Evolutionary conservation across 176 grass and related monocot genomes (phyloP).

Genomic region (Themeda triandra): DNA sequence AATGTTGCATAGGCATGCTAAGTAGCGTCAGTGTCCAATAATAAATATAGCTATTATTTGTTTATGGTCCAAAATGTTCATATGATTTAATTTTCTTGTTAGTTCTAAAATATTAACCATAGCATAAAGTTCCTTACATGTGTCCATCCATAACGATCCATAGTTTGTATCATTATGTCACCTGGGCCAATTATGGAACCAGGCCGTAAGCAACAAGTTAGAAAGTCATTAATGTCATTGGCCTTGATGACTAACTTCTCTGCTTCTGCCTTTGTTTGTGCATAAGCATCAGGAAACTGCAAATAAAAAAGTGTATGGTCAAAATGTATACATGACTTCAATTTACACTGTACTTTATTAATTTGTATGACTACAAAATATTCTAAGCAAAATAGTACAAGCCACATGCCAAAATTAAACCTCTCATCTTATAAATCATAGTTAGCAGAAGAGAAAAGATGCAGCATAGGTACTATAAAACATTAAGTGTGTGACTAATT

Average conservation of each 20-base stretch:
- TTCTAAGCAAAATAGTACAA: not conserved
- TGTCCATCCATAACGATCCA: not conserved
- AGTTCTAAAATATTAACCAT: not conserved
- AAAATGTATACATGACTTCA: not conserved
- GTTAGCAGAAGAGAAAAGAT: not conserved
- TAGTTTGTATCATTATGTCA: constrained; percentile 20
- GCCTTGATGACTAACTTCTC: constrained; percentile 62
- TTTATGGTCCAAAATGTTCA: not conserved
- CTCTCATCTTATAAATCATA: not conserved
- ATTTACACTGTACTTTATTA: not conserved
- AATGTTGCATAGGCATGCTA: not conserved
- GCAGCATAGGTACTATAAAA: not conserved
- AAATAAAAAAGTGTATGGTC: not conserved
- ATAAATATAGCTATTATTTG: not conserved
- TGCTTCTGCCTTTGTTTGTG: constrained; percentile 71
- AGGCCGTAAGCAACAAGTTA: constrained; percentile 72
- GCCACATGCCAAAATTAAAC: not conserved
- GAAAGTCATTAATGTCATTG: constrained; percentile 37
- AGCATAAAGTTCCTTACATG: not conserved
- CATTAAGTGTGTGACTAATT: not conserved
- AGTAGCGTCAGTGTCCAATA: not conserved
- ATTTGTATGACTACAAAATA: not conserved
- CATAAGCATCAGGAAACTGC: constrained; percentile 77
- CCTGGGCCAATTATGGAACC: constrained; percentile 62
- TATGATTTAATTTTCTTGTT: not conserved